Percentiles rank a stretch among this genome's conserved stretches.
phyloP scores from a whole-genome alignment of 345 rosid genomes.

The Syzygium jambos region DNA sequence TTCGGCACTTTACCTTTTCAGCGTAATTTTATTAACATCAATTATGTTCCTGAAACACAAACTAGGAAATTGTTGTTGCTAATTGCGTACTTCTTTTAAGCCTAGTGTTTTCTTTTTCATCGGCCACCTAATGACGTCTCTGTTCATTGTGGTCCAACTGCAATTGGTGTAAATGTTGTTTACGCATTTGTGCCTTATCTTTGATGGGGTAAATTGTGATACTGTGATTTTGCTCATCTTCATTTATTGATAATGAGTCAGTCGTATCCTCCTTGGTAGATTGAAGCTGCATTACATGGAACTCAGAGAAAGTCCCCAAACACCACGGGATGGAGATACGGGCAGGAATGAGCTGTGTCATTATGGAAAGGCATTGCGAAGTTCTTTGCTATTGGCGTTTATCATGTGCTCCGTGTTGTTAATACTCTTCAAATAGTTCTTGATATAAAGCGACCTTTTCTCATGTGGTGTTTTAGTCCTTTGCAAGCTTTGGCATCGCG shows the following conservation, averaged over 20 bases:
- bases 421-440: too few species aligned
- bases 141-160: background rate
- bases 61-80: background rate
- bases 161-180: background rate
- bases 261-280: background rate
- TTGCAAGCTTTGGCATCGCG: background rate
- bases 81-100: background rate
- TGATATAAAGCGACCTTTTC: background rate
- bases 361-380: accelerated
- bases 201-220: background rate
- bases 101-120: background rate
- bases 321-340: background rate
- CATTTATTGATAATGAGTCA: too few species aligned
- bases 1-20: background rate
- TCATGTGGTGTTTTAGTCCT: background rate
- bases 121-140: background rate
- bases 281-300: background rate
- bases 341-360: background rate
- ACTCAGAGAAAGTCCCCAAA: background rate
- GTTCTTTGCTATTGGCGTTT: background rate
- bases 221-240: background rate
- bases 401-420: background rate
- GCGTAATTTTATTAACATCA: background rate
- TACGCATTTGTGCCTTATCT: background rate
- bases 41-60: background rate